Evolutionary conservation across 2,329 filamentous ascomycete species (phyloP).

Genomic region (Ceratocystis albifundus): DNA sequence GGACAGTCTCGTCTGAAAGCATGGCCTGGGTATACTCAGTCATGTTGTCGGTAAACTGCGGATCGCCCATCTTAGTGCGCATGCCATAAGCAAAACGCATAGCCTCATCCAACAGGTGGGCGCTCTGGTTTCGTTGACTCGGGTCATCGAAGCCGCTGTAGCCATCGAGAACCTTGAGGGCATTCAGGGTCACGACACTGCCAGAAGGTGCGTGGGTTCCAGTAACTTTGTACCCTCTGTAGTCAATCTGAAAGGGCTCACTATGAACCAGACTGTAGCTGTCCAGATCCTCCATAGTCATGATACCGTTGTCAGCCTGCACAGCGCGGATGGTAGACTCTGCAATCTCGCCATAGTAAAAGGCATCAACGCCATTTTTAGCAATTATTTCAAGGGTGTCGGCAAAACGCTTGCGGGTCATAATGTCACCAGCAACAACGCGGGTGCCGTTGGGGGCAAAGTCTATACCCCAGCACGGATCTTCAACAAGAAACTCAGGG

Average conservation of each 20-base stretch:
- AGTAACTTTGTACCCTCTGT: conserved; percentile 59
- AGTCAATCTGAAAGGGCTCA: conserved; percentile 48
- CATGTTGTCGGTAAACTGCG: conserved; percentile 51
- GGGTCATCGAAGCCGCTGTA: conserved; percentile 53
- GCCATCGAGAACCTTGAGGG: conserved; percentile 62
- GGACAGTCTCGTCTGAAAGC: conserved; percentile 51
- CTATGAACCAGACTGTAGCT: conserved; percentile 60
- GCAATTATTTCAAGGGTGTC: conserved; percentile 62
- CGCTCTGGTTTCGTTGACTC: conserved; percentile 46
- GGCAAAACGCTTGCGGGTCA: conserved; percentile 64
- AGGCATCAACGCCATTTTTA: conserved; percentile 51
- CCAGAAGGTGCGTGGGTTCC: conserved; percentile 59
- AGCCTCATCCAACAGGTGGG: conserved; percentile 71
- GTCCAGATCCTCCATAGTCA: conserved; percentile 64
- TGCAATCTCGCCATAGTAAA: conserved; percentile 64
- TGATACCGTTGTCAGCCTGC: conserved; percentile 62
- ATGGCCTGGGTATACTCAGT: conserved; percentile 50
- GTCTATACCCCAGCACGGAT: conserved; percentile 69
- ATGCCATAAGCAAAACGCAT: conserved; percentile 71
- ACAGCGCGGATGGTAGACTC: conserved; percentile 60
- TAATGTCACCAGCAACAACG: conserved; percentile 56
- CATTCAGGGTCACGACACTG: conserved; percentile 59
- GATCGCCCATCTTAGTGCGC: conserved; percentile 64
- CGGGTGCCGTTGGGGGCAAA: conserved; percentile 66
- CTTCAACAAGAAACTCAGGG: conserved; percentile 52